These are phyloP conservation scores for Linum tenue DNA, from an alignment of 345 rosid genomes.

Conservation along the genomic window DNA sequence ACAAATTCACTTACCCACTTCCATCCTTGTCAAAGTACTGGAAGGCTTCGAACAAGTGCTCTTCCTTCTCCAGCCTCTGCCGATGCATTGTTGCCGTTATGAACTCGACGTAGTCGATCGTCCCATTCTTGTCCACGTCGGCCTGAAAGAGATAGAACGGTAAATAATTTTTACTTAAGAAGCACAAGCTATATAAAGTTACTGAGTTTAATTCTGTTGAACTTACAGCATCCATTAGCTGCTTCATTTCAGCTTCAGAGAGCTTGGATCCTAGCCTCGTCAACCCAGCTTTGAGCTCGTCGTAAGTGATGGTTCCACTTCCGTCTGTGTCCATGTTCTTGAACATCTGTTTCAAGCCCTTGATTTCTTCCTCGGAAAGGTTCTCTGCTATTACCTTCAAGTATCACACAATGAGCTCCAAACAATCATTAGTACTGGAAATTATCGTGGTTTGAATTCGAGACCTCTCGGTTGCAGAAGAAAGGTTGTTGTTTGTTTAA, in stretches of 20 bases:
- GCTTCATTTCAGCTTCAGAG: conserved; percentile 19
- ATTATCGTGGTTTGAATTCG: too few species aligned
- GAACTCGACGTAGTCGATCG: conserved; percentile 22
- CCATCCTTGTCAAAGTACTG: conserved; percentile 22
- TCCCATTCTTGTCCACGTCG: conserved; percentile 21
- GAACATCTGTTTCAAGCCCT: conserved; percentile 28
- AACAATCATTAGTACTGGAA: too few species aligned
- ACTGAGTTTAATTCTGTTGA: not conserved
- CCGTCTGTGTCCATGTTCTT: conserved; percentile 26
- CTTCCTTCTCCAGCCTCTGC: conserved; percentile 24
- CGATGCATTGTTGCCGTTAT: conserved; percentile 25
- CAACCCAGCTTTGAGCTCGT: conserved; percentile 29
- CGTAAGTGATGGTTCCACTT: conserved; percentile 30
- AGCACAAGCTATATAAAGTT: not conserved
- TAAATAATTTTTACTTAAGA: too few species aligned
- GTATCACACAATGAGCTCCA: too few species aligned
- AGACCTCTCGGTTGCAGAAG: too few species aligned
- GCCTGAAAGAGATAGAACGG: conserved; percentile 10
- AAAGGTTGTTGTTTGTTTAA: too few species aligned
- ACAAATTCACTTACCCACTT: conserved; percentile 16
- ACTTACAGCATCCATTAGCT: conserved; percentile 31
- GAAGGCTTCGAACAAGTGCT: conserved; percentile 21
- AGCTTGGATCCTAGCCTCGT: conserved; percentile 23
- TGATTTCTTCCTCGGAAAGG: conserved; percentile 25
- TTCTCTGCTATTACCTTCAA: conserved; percentile 23